Evolutionary conservation across 2,329 filamentous ascomycete species (phyloP), one percentile per base, ranked within the genome.

Genomic region (Colletotrichum eremochloae): DNA sequence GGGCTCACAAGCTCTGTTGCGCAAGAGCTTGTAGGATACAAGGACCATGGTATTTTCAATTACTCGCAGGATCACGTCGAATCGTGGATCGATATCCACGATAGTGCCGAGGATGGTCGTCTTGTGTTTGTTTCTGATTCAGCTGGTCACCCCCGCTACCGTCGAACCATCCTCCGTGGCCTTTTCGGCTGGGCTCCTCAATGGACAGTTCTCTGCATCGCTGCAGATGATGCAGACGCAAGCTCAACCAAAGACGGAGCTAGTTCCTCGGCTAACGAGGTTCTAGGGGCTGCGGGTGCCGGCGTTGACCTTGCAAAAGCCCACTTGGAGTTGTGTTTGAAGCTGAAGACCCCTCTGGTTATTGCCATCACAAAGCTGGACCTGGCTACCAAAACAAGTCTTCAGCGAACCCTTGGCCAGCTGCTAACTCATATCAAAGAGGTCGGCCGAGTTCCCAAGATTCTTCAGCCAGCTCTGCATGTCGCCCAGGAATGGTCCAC

Each of bases 161-260:
- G 95, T 60, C 91, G 96, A 68, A 98, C 96, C 7, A 96, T 94
- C 2, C 86, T 98, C 65, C 90, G 96, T 72, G 95, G 95, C 0
- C 86, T 99, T n/a, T 88, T 99, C 74, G 96, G 95, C 57, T 98
- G 96, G 95, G 93, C 94, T 48, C 96, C 96, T 11, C 95, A 98
- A 79, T 99, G 96, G 92, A 95, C 94, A 1, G 81, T 97, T 31
- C 86, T 98, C 2, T 98, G 97, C 76, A 90, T 98, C 73, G 91
- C 94, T 58, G 94, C 94, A 46, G 93, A 96, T 77, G 92, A 93
- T 74, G 86, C 87, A 14, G 90, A 92, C 15, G 77, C 80, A 57
- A 76, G 66, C 65, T 65, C 68, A 57, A 65, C 44, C 63, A 73
- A 57, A 55, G 77, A 80, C 38, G 84, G 83, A 8, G 84, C 84